Base-by-base conservation (phyloP, 306 rosid species). In the Ochetophila trinervis region DNA sequence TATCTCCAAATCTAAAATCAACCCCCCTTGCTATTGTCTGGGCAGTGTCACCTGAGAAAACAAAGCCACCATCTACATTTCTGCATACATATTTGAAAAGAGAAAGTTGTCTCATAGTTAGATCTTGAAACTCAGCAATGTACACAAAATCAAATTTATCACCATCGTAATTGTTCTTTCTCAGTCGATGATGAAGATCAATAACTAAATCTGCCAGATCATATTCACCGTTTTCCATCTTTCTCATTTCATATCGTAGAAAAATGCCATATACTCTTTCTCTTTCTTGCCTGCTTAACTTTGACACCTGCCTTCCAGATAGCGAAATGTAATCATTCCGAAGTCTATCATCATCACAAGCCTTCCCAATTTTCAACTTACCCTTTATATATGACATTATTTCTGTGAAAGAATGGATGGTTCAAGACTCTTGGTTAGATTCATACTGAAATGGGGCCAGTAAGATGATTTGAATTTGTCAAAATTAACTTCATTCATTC, bases 81-180 rank as follows among this genome's bases (percentile, higher is more conserved):
- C 55, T 22, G 65, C 83, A 69, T 3, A 79, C 22, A 47, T 57
- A 30, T 42, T 74, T 79, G 57, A 74, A 79, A 24, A 88, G 80
- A 40, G 86, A 73, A 66, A 85, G 81, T 67, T 88, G 89, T 62
- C 77, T 78, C 86, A 86, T 82, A 30, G 88, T 79, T 14, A 88
- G 72, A 69, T 82, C 91, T 19, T 86, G 91, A 35, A 84, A 89
- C 70, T 88, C 96, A 63, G 86, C 96, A 62, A 88, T 76, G 44
- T 88, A 88, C 12, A 88, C 81, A 74, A 68, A 83, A 6, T 86
- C 71, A 73, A 88, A 79, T 60, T 20, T 68, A 57, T 79, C 86
- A 53, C 87, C 91, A 19, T 54, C 35, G 36, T 88, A 86, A 52
- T 54, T 66, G 57, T 63, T 45, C 3, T n/a, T 35, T 61, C 66